Conservation (phyloP, 768 basidiomycete species). For the Sporobolomyces pararoseus region DNA sequence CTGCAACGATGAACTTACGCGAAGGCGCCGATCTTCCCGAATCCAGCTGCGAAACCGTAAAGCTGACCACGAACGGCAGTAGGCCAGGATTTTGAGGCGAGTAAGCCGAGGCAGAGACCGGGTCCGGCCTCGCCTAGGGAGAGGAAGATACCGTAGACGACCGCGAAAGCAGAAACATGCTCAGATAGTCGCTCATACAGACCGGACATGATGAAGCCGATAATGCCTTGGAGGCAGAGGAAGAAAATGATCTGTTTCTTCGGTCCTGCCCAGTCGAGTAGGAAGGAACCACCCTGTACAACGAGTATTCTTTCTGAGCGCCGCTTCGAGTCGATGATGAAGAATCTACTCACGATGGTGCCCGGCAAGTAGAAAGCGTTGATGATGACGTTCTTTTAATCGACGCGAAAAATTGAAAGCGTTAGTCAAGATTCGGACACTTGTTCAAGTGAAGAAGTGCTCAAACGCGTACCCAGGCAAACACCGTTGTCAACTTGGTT, state of each 20-base stretch:
- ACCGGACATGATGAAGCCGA: slow-evolving; percentile 83
- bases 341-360: slow-evolving; percentile 38
- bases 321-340: not conserved
- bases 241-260: slow-evolving; percentile 52
- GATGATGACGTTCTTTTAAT: slow-evolving; percentile 46
- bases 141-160: slow-evolving; percentile 86
- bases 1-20: not conserved
- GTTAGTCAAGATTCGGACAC: not conserved
- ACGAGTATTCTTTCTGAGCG: not conserved
- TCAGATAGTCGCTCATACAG: slow-evolving; percentile 62
- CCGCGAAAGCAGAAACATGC: slow-evolving; percentile 54
- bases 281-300: slow-evolving; percentile 47
- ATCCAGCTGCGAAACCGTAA: slow-evolving; percentile 73
- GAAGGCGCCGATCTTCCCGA: slow-evolving; percentile 53
- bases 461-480: slow-evolving; percentile 46
- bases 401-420: not conserved
- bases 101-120: slow-evolving; percentile 77
- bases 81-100: slow-evolving; percentile 79
- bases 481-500: slow-evolving; percentile 24
- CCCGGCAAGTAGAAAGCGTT: slow-evolving; percentile 66
- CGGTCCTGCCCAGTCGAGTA: slow-evolving; percentile 61
- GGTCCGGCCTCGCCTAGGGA: slow-evolving; percentile 85
- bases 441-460: not conserved
- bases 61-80: slow-evolving; percentile 58
- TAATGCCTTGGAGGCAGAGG: slow-evolving; percentile 31